Evolutionary conservation across 2,329 filamentous ascomycete species (phyloP), one percentile per base, ranked within the genome.

Genomic region (Apiospora marii): DNA sequence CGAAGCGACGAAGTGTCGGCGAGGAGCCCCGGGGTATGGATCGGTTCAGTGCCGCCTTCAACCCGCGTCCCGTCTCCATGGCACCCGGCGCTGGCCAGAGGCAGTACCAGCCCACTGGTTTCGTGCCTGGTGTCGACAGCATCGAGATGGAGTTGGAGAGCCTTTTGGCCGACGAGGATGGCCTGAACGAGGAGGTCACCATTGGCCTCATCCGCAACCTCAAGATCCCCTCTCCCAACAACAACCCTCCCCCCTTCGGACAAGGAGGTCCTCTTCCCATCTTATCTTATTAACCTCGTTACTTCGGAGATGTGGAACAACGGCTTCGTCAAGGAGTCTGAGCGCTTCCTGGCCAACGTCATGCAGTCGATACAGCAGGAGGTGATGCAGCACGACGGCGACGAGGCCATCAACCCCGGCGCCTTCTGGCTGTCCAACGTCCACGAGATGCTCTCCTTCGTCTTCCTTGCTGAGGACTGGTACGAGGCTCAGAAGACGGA

Each of bases 291-390:
- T 87, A 99, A 99, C 84, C 89, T 99, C 74, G 96, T 99, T 75
- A 99, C 96, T 16, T 98, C 95, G 22, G 96, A 99, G 86, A 99
- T 99, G 96, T 99, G 96, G 96, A 99, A 99, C 87, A 99, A 99
- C 79, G 96, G 96, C 67, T 99, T 98, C 81, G 96, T 99, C 78
- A 99, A 99, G 87, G 96, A 99, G 84, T 98, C 96, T 4, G 96
- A 99, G 85, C 93, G 96, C 71, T 99, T 99, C 90, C 88, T 99
- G 75, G 96, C 96, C 80, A 99, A 98, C 79, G 96, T 99, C 76
- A 99, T 99, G 96, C 96, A 98, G 84, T 98, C 95, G 10, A 98
- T 99, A 80, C 96, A 99, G 83, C 95, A 98, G 82, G 96, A 99
- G 82, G 96, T 99, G 72, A 98, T 99, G 96, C 94, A 98, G 81